phyloP scores from a whole-genome alignment of 257 asterid genomes.

The Paraleonurus japonicus region DNA sequence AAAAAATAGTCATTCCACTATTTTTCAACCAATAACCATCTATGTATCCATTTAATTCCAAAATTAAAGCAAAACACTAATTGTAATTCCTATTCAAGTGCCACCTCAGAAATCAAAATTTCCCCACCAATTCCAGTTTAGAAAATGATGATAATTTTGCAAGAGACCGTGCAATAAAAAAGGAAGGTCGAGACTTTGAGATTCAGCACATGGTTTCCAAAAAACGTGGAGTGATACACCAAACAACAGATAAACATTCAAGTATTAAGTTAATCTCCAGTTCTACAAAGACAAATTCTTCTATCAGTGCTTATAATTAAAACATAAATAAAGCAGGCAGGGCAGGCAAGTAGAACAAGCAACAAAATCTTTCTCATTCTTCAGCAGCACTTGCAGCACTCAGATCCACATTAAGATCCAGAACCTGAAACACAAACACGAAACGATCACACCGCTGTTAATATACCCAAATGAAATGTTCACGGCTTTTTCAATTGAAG shows the following conservation, averaged over 20 bases:
- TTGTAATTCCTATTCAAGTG: too few relatives aligned
- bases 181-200: neutral
- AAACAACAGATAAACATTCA: constrained; percentile 21
- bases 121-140: neutral
- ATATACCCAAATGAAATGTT: neutral
- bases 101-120: neutral
- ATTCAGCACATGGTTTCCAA: neutral
- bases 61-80: too few relatives aligned
- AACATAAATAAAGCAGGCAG: constrained; percentile 14
- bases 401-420: constrained; percentile 57
- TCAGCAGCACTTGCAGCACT: constrained; percentile 67
- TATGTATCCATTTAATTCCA: too few relatives aligned
- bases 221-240: constrained; percentile 18
- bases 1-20: too few relatives aligned
- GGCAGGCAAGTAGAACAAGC: constrained; percentile 15
- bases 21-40: too few relatives aligned
- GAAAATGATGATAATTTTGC: neutral
- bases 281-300: constrained; percentile 29
- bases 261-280: constrained; percentile 4
- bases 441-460: neutral
- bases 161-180: neutral
- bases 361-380: constrained; percentile 36
- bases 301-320: constrained; percentile 18
- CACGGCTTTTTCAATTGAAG: neutral
- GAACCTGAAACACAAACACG: constrained; percentile 31